These are phyloP conservation scores for Huntiella abstrusa DNA, from an alignment of 2,329 filamentous ascomycete species.

Conservation along the genomic window DNA sequence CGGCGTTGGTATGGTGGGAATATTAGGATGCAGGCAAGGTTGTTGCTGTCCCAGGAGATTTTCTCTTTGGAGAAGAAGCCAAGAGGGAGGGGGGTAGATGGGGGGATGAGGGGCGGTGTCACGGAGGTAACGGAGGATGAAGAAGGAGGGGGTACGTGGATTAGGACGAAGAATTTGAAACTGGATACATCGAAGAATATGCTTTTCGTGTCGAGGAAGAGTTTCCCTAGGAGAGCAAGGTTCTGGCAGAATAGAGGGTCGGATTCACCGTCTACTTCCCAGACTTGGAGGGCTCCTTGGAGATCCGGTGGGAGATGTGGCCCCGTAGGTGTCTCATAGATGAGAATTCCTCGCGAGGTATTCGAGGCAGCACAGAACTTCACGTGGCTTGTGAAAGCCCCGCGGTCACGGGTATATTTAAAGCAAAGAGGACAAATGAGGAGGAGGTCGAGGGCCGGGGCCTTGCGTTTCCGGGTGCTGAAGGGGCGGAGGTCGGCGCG, in stretches of 20 bases:
- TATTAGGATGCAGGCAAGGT: constrained; percentile 84
- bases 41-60: constrained; percentile 97
- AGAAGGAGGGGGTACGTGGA: constrained; percentile 31
- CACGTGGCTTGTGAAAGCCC: constrained; percentile 39
- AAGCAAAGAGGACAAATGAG: constrained; percentile 91
- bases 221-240: constrained; percentile 84
- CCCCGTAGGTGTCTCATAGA: constrained; percentile 33
- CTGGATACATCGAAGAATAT: constrained; percentile 93
- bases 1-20: constrained; percentile 93
- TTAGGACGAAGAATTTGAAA: constrained; percentile 87
- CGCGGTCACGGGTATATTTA: constrained; percentile 58
- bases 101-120: not conserved
- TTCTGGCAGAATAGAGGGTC: constrained; percentile 88
- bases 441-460: constrained; percentile 41
- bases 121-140: constrained; percentile 2
- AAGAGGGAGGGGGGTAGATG: constrained; percentile 35
- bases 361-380: constrained; percentile 25
- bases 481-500: constrained; percentile 11
- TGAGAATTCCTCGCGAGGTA: too few species aligned
- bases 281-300: constrained; percentile 37
- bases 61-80: constrained; percentile 99
- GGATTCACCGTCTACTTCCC: constrained; percentile 80
- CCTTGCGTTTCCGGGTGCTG: constrained; percentile 17
- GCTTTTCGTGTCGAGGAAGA: constrained; percentile 95
- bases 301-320: constrained; percentile 51